Conservation (phyloP, 106 monocot genomes). For the Triglochin maritima region DNA sequence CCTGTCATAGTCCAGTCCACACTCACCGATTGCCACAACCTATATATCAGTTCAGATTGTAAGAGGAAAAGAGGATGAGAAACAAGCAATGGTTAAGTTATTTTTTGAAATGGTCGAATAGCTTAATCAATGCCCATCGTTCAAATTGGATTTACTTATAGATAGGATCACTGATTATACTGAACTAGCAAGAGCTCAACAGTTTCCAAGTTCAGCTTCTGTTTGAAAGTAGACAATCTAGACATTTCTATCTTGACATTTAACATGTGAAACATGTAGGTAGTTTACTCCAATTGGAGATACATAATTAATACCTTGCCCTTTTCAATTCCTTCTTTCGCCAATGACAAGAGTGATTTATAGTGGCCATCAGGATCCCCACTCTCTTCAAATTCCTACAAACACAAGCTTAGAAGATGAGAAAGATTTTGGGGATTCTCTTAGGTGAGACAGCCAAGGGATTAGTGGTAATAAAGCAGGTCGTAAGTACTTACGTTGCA, state of each 20-base stretch:
- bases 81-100: background rate
- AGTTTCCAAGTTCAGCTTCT: too few relatives aligned
- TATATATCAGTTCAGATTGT: constrained; percentile 9
- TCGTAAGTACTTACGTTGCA: constrained; percentile 50
- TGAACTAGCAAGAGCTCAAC: too few relatives aligned
- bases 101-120: too few relatives aligned
- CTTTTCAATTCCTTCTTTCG: constrained; percentile 73
- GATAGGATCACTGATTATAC: too few relatives aligned
- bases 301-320: constrained; percentile 51
- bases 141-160: too few relatives aligned
- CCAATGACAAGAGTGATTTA: constrained; percentile 51
- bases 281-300: background rate
- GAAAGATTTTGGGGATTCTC: background rate
- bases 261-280: too few relatives aligned
- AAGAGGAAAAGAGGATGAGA: background rate
- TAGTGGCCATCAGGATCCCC: constrained; percentile 78
- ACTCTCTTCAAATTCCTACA: constrained; percentile 88
- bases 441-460: background rate
- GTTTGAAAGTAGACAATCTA: too few relatives aligned
- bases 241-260: too few relatives aligned
- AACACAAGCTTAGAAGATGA: background rate
- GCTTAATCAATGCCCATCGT: too few relatives aligned
- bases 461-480: too few relatives aligned
- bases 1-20: constrained; percentile 98
- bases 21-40: constrained; percentile 98